Evolutionary conservation across 208 protist genomes (phyloP).

Genomic region (Vickermania ingenoplastis): DNA sequence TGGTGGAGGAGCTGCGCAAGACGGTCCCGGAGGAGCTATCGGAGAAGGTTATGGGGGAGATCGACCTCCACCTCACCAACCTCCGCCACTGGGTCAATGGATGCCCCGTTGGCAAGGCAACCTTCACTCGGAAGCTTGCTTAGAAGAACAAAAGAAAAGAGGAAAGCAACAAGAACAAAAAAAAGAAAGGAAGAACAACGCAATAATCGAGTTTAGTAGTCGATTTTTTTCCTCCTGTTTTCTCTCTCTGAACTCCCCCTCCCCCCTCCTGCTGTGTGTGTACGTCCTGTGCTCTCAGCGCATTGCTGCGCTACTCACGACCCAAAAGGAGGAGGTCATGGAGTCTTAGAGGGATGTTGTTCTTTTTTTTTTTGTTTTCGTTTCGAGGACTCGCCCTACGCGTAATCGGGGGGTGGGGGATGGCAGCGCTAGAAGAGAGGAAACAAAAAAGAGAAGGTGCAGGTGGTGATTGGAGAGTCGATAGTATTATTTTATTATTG

Average conservation of each 20-base stretch:
- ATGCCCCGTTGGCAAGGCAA: conserved; percentile 84
- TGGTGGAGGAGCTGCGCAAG: conserved; percentile 62
- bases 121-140: conserved; percentile 53
- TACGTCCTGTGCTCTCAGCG: no score
- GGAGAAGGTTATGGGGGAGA: conserved; percentile 68
- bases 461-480: no score
- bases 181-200: not conserved
- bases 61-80: conserved; percentile 64
- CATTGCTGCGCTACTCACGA: no score
- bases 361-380: no score
- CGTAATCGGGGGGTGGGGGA: no score
- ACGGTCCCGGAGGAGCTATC: conserved; percentile 74
- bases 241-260: not conserved
- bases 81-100: conserved; percentile 88
- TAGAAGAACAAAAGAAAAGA: conserved; percentile 12
- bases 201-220: conserved; percentile 2
- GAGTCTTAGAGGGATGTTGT: no score
- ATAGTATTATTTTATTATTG: no score
- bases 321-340: no score
- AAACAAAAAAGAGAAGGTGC: no score
- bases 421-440: no score
- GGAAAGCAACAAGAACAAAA: conserved; percentile 3
- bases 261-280: no score
- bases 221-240: conserved; percentile 5
- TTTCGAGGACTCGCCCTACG: no score